phyloP scores from a whole-genome alignment of 805 yeast species.

The Nakazawaea peltata region DNA sequence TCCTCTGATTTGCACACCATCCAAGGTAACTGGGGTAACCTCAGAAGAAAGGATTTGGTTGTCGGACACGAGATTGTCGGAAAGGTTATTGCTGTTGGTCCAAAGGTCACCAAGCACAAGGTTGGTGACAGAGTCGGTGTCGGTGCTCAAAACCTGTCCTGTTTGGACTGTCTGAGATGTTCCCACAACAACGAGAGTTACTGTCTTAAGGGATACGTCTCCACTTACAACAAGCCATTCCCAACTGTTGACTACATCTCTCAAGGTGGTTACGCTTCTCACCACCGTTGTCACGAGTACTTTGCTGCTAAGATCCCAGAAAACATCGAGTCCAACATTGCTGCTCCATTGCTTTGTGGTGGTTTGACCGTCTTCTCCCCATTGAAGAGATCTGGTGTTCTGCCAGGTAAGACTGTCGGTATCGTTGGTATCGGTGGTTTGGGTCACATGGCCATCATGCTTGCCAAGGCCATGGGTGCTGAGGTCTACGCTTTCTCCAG shows the following conservation, averaged over 20 bases:
- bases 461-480: slow-evolving; percentile 55
- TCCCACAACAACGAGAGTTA: slow-evolving; percentile 29
- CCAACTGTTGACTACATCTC: slow-evolving; percentile 34
- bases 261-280: slow-evolving; percentile 45
- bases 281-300: slow-evolving; percentile 32
- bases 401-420: slow-evolving; percentile 43
- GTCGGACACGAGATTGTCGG: slow-evolving; percentile 45
- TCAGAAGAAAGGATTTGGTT: slow-evolving; percentile 13
- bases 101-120: slow-evolving; percentile 25
- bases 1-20: slow-evolving; percentile 43
- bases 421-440: slow-evolving; percentile 51
- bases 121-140: slow-evolving; percentile 45
- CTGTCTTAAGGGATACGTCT: slow-evolving; percentile 35
- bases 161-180: slow-evolving; percentile 33
- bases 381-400: slow-evolving; percentile 30
- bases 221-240: slow-evolving; percentile 45
- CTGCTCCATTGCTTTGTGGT: slow-evolving; percentile 51
- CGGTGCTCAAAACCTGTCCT: slow-evolving; percentile 35
- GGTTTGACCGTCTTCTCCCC: slow-evolving; percentile 50
- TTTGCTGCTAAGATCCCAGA: slow-evolving; percentile 45
- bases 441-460: slow-evolving; percentile 47
- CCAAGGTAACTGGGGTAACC: slow-evolving; percentile 28
- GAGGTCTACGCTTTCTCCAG: slow-evolving; percentile 52
- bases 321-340: slow-evolving; percentile 27
- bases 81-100: slow-evolving; percentile 30